Base-by-base conservation (phyloP, 2,329 filamentous ascomycete genomes). In the Alternaria hordeiaustralica region DNA sequence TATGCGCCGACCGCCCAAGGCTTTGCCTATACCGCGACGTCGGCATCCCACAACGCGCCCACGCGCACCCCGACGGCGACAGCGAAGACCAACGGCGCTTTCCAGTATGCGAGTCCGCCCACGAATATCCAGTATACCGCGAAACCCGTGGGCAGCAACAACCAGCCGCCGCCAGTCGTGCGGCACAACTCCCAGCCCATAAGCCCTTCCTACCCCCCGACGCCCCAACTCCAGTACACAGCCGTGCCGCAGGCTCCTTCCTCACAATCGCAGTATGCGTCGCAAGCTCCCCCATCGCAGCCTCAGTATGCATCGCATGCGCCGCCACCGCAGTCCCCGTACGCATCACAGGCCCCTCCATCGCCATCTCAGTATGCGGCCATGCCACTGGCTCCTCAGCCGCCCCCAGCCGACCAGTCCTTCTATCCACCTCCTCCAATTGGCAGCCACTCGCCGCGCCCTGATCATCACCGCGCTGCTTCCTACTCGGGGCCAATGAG, bases 101-200 rank as follows among this genome's bases (percentile, higher is more conserved):
- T 76, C 64, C 78, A 82, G 64, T 85, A 84, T 71, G 80, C 82
- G 12, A 72, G 73, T 20, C 62, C 78, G 20, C 80, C 82, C 3
- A 73, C 79, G 9, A 79, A 79, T 33, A 77, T 84, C 59, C 82
- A 76, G 9, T 84, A 82, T 69, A 83, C 75, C n/a, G 69, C 81
- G 30, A 80, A 79, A 61, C 81, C 80, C 15, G 73, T 81, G 23
- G 72, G 61, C 43, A 28, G 66, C 59, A 58, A 58, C 45, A 45
- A 65, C 30, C 68, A 70, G 60, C 75, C 65, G 60, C 75, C 65
- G 50, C 71, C 74, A 43, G 25, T 65, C 12, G 66, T 79, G 43
- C 68, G 71, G 65, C 75, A 78, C 62, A 74, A 67, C 5, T 25
- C 71, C 26, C 72, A 75, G 63, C 67, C 74, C 7, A 64, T 65